Conservation (phyloP, 192 early-diverging fungal genomes). For the Entomortierella beljakovae region DNA sequence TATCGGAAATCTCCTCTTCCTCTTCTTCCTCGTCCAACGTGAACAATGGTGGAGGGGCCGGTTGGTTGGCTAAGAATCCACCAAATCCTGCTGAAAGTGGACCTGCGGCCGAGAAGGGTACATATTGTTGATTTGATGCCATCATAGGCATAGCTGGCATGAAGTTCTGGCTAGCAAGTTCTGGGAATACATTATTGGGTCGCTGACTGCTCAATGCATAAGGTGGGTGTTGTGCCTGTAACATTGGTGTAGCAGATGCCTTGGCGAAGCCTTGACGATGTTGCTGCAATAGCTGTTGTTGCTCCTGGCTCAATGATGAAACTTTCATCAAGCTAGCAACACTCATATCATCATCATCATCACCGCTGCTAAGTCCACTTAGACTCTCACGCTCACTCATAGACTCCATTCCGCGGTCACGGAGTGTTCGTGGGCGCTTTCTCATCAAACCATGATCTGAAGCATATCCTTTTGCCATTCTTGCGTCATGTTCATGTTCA, state of each 20-base stretch:
- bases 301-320: slow-evolving; percentile 16
- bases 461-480: slow-evolving; percentile 39
- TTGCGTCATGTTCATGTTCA: slow-evolving; percentile 25
- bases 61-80: slow-evolving; percentile 31
- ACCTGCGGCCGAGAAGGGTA: slow-evolving; percentile 9
- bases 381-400: slow-evolving; percentile 53
- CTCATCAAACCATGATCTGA: slow-evolving; percentile 36
- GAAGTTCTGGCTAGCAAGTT: slow-evolving; percentile 32
- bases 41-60: slow-evolving; percentile 32
- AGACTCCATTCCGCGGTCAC: slow-evolving; percentile 44
- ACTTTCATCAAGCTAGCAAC: slow-evolving; percentile 35
- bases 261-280: slow-evolving; percentile 20
- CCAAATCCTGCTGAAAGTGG: slow-evolving; percentile 45
- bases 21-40: slow-evolving; percentile 51
- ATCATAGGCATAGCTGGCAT: slow-evolving; percentile 25
- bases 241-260: slow-evolving; percentile 1
- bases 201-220: slow-evolving; percentile 16
- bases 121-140: slow-evolving; percentile 9
- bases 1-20: slow-evolving; percentile 41
- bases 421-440: slow-evolving; percentile 37
- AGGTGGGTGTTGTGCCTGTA: slow-evolving; percentile 30
- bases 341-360: slow-evolving; percentile 42
- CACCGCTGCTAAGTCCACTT: slow-evolving; percentile 43
- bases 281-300: slow-evolving; percentile 31
- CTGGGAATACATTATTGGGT: slow-evolving; percentile 18